Evolutionary conservation across 352 stramenopile genomes (phyloP).

Genomic region (Blastocystis sp.): DNA sequence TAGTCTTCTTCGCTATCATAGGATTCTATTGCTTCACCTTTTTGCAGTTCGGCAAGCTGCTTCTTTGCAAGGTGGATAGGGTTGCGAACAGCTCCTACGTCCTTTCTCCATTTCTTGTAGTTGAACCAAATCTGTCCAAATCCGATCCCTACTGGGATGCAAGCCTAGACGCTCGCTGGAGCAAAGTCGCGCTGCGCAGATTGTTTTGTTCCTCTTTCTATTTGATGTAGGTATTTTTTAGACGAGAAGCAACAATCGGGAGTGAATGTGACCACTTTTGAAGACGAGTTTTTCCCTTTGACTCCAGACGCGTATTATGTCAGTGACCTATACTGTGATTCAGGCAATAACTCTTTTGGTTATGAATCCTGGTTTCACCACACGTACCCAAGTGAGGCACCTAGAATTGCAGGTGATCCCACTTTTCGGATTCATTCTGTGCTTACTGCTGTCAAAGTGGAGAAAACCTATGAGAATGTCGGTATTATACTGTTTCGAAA

Average conservation of each 20-base stretch:
- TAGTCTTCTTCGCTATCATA: no score
- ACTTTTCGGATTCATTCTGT: not conserved
- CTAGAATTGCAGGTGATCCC: not conserved
- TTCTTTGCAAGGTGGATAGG: no score
- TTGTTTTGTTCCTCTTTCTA: no score
- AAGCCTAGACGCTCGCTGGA: no score
- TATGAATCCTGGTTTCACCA: not conserved
- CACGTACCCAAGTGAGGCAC: not conserved
- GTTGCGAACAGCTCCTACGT: no score
- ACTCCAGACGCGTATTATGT: not conserved
- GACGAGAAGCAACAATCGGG: not conserved
- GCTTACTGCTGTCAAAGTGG: not conserved
- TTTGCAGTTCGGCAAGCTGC: no score
- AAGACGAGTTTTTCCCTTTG: not conserved
- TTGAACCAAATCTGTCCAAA: no score
- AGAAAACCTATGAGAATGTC: not conserved
- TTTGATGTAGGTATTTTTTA: not conserved
- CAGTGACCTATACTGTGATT: not conserved
- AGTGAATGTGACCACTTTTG: not conserved
- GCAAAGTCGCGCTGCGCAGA: no score
- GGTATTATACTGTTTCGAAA: not conserved
- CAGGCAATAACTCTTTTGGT: not conserved
- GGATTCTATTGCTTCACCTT: no score
- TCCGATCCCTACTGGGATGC: no score
- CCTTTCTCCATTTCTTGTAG: no score